A percentile compares a stretch with the other conserved stretches of the same genome.
These are phyloP conservation scores for Blepharisma stoltei DNA, from an alignment of 73 alveolate genomes.

Conservation along the genomic window DNA sequence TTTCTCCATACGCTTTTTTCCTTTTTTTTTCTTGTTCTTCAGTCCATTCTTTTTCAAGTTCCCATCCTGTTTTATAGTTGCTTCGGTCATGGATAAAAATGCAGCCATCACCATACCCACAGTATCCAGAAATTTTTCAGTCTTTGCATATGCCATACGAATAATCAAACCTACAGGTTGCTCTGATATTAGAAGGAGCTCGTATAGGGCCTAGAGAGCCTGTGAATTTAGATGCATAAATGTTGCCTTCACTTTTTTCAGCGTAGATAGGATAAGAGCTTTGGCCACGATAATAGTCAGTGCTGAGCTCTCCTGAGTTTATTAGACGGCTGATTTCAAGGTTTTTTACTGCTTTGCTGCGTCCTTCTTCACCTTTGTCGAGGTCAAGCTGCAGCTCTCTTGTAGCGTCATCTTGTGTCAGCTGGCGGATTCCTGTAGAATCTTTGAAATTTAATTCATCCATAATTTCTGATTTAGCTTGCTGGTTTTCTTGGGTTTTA, in stretches of 20 bases:
- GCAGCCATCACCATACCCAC: conserved; percentile 95
- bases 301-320: conserved; percentile 42
- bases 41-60: conserved; percentile 78
- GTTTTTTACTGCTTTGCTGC: too few relatives aligned
- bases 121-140: conserved; percentile 88
- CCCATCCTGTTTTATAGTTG: conserved; percentile 93
- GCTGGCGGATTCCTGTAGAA: too few relatives aligned
- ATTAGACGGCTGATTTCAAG: neutral
- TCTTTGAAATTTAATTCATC: too few relatives aligned
- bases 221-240: conserved; percentile 31
- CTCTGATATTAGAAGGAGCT: conserved; percentile 71
- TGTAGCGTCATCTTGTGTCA: too few relatives aligned
- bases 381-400: too few relatives aligned
- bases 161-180: conserved; percentile 85
- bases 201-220: conserved; percentile 53
- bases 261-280: conserved; percentile 43
- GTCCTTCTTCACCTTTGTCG: too few relatives aligned
- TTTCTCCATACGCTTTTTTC: conserved; percentile 30
- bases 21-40: conserved; percentile 58
- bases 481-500: too few relatives aligned
- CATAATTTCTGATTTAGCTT: too few relatives aligned
- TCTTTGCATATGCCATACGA: conserved; percentile 92
- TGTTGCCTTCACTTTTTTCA: conserved; percentile 42
- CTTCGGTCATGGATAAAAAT: conserved; percentile 93
- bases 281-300: conserved; percentile 56